phyloP scores from a whole-genome alignment of 2,329 filamentous ascomycete species.

The Penicillium crustosum region DNA sequence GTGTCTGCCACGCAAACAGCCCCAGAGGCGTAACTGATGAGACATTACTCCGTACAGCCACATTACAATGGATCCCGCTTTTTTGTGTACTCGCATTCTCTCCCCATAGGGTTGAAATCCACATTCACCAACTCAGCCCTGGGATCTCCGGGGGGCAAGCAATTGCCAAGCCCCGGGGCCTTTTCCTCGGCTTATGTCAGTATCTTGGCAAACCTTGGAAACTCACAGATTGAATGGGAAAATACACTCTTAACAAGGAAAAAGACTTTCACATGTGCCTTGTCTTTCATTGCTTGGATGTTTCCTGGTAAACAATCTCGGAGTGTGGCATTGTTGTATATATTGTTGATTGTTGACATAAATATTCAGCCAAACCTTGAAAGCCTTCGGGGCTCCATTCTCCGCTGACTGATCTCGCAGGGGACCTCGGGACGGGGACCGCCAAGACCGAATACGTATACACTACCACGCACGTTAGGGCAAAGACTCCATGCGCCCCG shows the following conservation, averaged over 20 bases:
- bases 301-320: background rate
- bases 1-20: too few species aligned
- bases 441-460: conserved; percentile 8
- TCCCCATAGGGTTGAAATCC: too few species aligned
- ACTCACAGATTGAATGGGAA: background rate
- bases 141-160: background rate
- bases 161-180: conserved; percentile 10
- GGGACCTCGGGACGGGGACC: background rate
- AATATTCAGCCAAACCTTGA: background rate
- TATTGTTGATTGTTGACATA: background rate
- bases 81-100: too few species aligned
- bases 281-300: background rate
- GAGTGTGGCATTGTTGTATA: background rate
- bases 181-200: background rate
- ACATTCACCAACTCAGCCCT: too few species aligned
- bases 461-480: background rate
- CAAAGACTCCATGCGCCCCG: background rate
- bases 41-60: too few species aligned
- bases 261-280: background rate
- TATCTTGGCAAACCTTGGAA: background rate
- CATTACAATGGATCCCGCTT: too few species aligned
- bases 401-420: conserved; percentile 5
- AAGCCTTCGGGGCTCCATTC: background rate
- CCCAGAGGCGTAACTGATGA: too few species aligned
- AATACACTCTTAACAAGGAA: background rate